Evolutionary conservation across 2,329 filamentous ascomycete genomes (phyloP).

Genomic region (Curvularia spicifera): DNA sequence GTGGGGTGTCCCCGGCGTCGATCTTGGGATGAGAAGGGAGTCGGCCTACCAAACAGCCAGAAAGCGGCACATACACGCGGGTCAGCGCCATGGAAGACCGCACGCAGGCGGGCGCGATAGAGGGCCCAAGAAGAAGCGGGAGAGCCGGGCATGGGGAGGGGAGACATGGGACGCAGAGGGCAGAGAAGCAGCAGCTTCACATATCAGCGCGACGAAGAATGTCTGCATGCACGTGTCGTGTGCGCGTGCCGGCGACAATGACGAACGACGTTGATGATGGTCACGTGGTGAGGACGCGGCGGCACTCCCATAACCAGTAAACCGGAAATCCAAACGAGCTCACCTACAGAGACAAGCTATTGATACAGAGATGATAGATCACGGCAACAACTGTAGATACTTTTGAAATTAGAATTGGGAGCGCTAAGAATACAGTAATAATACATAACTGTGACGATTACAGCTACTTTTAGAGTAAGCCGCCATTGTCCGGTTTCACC

Average conservation of each 20-base stretch:
- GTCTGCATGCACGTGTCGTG: background rate
- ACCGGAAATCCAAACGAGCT: too few species aligned
- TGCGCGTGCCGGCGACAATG: background rate
- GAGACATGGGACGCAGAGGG: slow-evolving; percentile 32
- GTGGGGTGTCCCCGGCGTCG: background rate
- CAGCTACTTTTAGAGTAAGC: too few species aligned
- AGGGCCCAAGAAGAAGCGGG: slow-evolving; percentile 73
- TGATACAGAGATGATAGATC: too few species aligned
- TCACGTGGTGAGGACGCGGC: background rate
- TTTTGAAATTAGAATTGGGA: too few species aligned
- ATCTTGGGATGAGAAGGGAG: background rate
- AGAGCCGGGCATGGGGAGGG: slow-evolving; percentile 63
- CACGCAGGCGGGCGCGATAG: slow-evolving; percentile 69
- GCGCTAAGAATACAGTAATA: too few species aligned
- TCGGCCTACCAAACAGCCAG: slow-evolving; percentile 81
- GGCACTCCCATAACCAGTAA: too few species aligned
- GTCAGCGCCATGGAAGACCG: slow-evolving; percentile 71
- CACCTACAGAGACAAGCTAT: too few species aligned
- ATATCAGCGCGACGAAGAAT: slow-evolving; percentile 1
- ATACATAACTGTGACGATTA: too few species aligned
- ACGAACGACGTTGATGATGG: slow-evolving; percentile 6
- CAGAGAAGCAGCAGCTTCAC: slow-evolving; percentile 9
- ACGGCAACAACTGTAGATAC: too few species aligned
- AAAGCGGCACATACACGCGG: slow-evolving; percentile 78
- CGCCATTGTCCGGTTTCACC: too few species aligned